Percentiles rank a stretch among this genome's conserved stretches.
phyloP scores from a whole-genome alignment of 805 yeast genomes.

The Yamadazyma tumulicola region DNA sequence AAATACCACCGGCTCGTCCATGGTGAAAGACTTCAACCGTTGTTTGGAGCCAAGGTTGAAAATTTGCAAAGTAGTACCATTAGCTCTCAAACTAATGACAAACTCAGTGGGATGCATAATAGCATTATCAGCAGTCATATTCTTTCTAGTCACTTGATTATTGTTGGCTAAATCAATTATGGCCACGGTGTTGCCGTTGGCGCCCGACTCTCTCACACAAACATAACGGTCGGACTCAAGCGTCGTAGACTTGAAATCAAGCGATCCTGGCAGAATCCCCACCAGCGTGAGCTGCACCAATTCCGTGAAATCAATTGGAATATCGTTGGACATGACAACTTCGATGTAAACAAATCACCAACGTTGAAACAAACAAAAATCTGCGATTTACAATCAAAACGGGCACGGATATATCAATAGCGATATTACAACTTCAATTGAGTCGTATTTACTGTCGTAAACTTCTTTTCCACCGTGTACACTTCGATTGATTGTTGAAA shows the following conservation, averaged over 20 bases:
- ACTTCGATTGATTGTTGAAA: background rate
- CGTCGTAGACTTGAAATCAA: constrained; percentile 92
- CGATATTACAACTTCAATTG: too few species aligned
- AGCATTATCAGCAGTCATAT: constrained; percentile 96
- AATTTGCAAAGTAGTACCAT: constrained; percentile 92
- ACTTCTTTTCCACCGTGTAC: too few species aligned
- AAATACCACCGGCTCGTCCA: constrained; percentile 84
- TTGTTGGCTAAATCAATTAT: constrained; percentile 80
- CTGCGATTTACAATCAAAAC: too few species aligned
- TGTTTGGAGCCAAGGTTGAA: constrained; percentile 86
- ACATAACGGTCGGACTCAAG: constrained; percentile 90
- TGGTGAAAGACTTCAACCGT: constrained; percentile 80
- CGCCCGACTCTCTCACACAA: constrained; percentile 67
- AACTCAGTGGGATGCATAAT: constrained; percentile 91
- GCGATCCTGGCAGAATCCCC: constrained; percentile 80
- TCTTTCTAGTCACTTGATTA: constrained; percentile 79
- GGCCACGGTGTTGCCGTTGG: constrained; percentile 81
- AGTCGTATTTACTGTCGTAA: too few species aligned
- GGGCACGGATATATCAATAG: too few species aligned
- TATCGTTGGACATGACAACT: too few species aligned
- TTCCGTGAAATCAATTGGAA: constrained; percentile 97
- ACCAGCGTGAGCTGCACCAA: constrained; percentile 81
- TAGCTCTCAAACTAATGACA: constrained; percentile 91
- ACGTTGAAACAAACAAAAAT: too few species aligned
- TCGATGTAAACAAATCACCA: too few species aligned